A percentile compares a stretch with the other conserved stretches of the same genome.
These are phyloP conservation scores for Nitzschia putrida DNA, from an alignment of 108 stramenopile genomes.

Conservation along the genomic window DNA sequence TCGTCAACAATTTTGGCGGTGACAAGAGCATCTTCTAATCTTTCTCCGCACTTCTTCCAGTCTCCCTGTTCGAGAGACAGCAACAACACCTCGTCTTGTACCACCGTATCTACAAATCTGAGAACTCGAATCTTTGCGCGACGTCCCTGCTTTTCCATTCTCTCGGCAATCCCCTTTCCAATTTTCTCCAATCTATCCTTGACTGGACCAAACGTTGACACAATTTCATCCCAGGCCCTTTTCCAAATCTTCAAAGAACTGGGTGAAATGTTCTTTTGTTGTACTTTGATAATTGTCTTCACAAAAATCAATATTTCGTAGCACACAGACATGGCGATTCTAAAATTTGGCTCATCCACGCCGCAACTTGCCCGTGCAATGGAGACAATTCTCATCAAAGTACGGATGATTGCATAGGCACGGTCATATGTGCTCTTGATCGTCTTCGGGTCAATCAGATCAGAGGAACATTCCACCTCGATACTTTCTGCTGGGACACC, in stretches of 20 bases:
- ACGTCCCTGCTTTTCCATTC: conserved; percentile 74
- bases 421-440: conserved; percentile 34
- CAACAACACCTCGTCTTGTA: conserved; percentile 71
- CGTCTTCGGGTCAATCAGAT: background rate
- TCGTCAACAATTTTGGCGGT: conserved; percentile 69
- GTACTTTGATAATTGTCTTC: conserved; percentile 65
- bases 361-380: conserved; percentile 59
- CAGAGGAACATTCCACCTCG: conserved; percentile 26
- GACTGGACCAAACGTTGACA: conserved; percentile 72
- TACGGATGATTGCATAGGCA: conserved; percentile 44
- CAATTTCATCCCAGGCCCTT: conserved; percentile 63
- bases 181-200: conserved; percentile 67
- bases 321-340: conserved; percentile 64
- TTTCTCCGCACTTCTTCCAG: conserved; percentile 54
- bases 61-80: conserved; percentile 73
- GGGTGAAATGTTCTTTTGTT: conserved; percentile 66
- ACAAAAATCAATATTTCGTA: conserved; percentile 74
- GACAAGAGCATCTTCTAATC: conserved; percentile 70
- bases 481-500: conserved; percentile 14
- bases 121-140: conserved; percentile 65
- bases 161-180: conserved; percentile 65
- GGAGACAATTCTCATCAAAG: conserved; percentile 63
- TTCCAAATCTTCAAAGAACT: conserved; percentile 66
- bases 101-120: conserved; percentile 70
- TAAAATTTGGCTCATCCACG: conserved; percentile 66